A percentile compares a stretch with the other conserved stretches of the same genome.
Evolutionary conservation across 2,329 filamentous ascomycete genomes (phyloP).

Genomic region (Biscogniauxia sp.): DNA sequence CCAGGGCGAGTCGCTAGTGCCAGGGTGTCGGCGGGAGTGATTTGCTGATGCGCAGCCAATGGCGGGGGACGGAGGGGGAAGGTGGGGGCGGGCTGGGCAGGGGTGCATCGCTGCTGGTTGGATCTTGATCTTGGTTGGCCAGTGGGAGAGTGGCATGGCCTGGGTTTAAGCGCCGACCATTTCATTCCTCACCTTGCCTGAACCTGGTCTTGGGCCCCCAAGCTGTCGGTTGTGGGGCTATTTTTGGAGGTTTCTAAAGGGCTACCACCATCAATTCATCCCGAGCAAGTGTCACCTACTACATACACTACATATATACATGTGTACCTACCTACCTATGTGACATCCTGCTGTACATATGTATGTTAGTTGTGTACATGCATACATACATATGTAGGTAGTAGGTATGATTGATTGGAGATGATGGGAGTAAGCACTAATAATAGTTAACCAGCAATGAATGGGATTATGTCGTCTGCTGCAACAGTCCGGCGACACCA

Average conservation of each 20-base stretch:
- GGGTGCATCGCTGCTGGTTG: slow-evolving; percentile 5
- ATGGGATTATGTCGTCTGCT: too few relatives aligned
- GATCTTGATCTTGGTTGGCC: slow-evolving; percentile 9
- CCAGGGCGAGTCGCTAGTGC: slow-evolving; percentile 30
- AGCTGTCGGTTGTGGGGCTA: background rate
- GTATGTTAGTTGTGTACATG: too few relatives aligned
- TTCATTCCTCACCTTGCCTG: slow-evolving; percentile 10
- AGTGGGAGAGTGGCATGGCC: slow-evolving; percentile 5
- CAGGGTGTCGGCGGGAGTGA: slow-evolving; percentile 26
- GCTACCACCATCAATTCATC: too few relatives aligned
- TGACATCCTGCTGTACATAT: too few relatives aligned
- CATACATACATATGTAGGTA: too few relatives aligned
- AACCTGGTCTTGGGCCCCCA: slow-evolving; percentile 16
- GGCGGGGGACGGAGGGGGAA: slow-evolving; percentile 7
- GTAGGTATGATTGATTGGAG: too few relatives aligned
- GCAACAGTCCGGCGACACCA: too few relatives aligned
- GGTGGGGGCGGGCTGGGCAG: background rate
- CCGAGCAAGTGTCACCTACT: too few relatives aligned
- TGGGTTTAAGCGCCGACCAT: slow-evolving; percentile 19
- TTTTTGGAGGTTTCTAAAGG: background rate
- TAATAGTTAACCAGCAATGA: too few relatives aligned
- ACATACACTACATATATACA: too few relatives aligned
- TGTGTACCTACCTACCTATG: too few relatives aligned
- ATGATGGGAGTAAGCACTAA: too few relatives aligned
- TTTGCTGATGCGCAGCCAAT: slow-evolving; percentile 30